Evolutionary conservation across 768 basidiomycete genomes (phyloP), one percentile per base, ranked within the genome.

Genomic region (Sarcodon aspratus): DNA sequence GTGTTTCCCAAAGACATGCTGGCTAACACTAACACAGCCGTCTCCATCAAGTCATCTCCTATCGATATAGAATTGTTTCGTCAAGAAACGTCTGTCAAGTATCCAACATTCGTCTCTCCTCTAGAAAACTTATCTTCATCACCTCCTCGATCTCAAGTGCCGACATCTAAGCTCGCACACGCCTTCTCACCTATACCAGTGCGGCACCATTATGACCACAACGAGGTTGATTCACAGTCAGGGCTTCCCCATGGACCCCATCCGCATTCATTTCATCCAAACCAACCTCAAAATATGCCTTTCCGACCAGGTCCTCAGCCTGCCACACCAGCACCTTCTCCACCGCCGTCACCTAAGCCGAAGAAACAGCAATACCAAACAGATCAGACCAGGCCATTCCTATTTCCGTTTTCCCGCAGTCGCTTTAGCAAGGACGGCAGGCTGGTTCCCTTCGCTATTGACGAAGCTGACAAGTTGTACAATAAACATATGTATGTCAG

Each of bases 331-430:
- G 91, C 92, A 21, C 92, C 94, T 1, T 80, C 90, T 0, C 93
- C 93, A 0, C 88, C 89, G 0, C 72, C 78, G 7, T 76, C 80
- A 33, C 87, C 81, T 2, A 97, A 95, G 60, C 91, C 89, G 9
- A 99, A 99, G 71, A 97, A 98, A 63, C 95, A 95, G 61, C 91
- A 95, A 61, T 99, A 91, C 63, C 96, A 98, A 61, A 99, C 96
- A 0, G 96, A 99, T 64, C 96, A 94, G 61, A 80, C 69, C 43
- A 75, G 88, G 10, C 95, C 96, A 1, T 99, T 98, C 63, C 68
- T 98, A 52, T 94, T 99, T 63, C 96, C 96, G 0, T 99, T 96
- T 62, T 89, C 92, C 6, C 76, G 80, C n/a, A 42, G 40, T 15
- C 74, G 76, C 45, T 75, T 80, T 50, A 72, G 71, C 18, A 15